Percentiles rank a stretch among this genome's conserved stretches.
Evolutionary conservation across 768 basidiomycete species (phyloP).

Genomic region (Kwoniella dendrophila): DNA sequence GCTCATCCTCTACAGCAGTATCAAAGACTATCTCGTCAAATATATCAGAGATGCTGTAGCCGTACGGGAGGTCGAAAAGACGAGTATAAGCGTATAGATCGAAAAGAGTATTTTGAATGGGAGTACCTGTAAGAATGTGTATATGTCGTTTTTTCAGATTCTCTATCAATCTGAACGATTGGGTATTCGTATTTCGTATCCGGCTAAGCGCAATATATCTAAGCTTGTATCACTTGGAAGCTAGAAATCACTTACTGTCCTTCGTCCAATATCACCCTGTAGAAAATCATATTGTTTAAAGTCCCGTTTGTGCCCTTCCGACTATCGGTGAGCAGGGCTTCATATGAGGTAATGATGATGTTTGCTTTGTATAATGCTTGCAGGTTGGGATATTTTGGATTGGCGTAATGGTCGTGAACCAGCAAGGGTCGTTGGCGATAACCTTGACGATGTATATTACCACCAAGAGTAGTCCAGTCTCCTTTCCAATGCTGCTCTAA

Average conservation of each 20-base stretch:
- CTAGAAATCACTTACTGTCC: constrained; percentile 1
- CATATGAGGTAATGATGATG: constrained; percentile 5
- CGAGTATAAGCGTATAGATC: background rate
- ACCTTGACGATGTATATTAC: background rate
- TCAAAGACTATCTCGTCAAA: too few relatives aligned
- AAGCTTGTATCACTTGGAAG: background rate
- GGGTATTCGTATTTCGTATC: background rate
- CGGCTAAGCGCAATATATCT: background rate
- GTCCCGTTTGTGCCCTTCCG: too few relatives aligned
- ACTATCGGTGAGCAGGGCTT: background rate
- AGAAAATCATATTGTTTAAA: background rate
- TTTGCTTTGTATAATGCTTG: background rate
- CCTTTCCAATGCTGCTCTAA: constrained; percentile 3
- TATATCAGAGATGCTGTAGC: too few relatives aligned
- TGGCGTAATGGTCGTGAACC: background rate
- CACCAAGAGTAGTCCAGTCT: background rate
- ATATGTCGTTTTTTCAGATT: background rate
- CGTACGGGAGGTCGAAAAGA: background rate
- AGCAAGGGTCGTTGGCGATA: background rate
- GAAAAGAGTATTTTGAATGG: background rate
- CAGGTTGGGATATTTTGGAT: background rate
- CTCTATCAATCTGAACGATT: background rate
- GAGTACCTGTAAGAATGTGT: constrained; percentile 1
- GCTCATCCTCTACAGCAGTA: too few relatives aligned
- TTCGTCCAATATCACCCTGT: constrained; percentile 4